phyloP scores from a whole-genome alignment of 345 rosid species.

The Corymbia maculata region DNA sequence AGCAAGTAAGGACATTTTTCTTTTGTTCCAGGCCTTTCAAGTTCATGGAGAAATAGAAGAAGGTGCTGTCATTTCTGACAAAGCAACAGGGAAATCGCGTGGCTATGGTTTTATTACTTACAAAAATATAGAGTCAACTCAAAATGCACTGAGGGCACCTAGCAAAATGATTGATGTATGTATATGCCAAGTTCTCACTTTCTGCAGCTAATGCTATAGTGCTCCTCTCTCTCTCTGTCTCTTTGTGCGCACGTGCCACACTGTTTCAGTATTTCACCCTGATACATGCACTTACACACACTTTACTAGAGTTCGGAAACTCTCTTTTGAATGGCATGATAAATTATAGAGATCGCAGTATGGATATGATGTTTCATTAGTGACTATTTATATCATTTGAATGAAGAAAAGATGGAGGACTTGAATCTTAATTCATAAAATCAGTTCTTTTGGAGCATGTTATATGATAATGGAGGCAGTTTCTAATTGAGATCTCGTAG shows the following conservation, averaged over 20 bases:
- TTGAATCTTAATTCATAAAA: no score
- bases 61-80: slow-evolving; percentile 64
- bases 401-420: background rate
- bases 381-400: background rate
- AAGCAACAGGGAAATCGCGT: slow-evolving; percentile 60
- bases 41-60: slow-evolving; percentile 67
- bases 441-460: no score
- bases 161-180: slow-evolving; percentile 60
- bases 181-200: background rate
- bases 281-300: background rate
- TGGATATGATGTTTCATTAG: background rate
- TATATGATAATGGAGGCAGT: background rate
- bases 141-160: slow-evolving; percentile 42
- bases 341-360: background rate
- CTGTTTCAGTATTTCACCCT: background rate
- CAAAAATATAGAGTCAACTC: slow-evolving; percentile 59
- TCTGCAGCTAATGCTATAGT: background rate
- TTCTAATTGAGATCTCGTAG: background rate
- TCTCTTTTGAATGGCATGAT: background rate
- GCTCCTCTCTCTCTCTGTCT: background rate
- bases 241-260: background rate
- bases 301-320: background rate
- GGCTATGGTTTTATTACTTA: slow-evolving; percentile 74
- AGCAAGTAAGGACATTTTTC: background rate
- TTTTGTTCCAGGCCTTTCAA: slow-evolving; percentile 40